Base-by-base conservation (phyloP, 148 eudicot species). In the Camellia granthamiana region DNA sequence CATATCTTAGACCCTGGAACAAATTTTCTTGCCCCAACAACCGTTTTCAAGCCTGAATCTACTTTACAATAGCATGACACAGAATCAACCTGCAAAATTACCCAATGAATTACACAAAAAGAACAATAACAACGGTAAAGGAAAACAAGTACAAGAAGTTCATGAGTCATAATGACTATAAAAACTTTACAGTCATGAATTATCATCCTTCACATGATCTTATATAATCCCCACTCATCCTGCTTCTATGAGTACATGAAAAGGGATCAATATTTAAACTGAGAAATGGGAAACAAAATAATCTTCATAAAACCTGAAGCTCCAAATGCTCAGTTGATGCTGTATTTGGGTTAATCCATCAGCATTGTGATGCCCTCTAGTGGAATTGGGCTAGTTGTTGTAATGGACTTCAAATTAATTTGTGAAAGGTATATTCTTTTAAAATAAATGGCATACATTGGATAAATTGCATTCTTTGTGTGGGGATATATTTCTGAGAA, bases 1-100 rank as follows among this genome's bases (percentile, higher is more conserved):
- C 98, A 94, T n/a, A 92, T 78, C 84, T 94, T 94, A 41, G 94
- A 89, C 30, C 97, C 94, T 1, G 98, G 93, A 65, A 92, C 94
- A 78, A 89, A 92, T 78, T 86, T 92, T 46, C 91, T 90, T 18
- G 98, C 97, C 82, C 97, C 93, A 2, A 86, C 96, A 81, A 94
- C 98, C 18, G 94, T 92, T 88, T 87, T 94, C 64, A 94, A 81
- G 64, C 94, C 91, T 9, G 96, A 84, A 77, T 94, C 98, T 43
- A 88, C 98, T 77, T 89, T 92, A 90, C 98, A 94, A 78, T 87
- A 89, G 84, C 98, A 93, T 78, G 98, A 91, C 51, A 90, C 89
- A 21, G 98, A 90, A 85, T 92, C 98, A 78, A 93, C 98, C 98
- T 93, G 92, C 78, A 63, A 77, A 79, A 68, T 38, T 68, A 13